Conservation (phyloP, 192 early-diverging fungal genomes). For the Coemansia sp. region DNA sequence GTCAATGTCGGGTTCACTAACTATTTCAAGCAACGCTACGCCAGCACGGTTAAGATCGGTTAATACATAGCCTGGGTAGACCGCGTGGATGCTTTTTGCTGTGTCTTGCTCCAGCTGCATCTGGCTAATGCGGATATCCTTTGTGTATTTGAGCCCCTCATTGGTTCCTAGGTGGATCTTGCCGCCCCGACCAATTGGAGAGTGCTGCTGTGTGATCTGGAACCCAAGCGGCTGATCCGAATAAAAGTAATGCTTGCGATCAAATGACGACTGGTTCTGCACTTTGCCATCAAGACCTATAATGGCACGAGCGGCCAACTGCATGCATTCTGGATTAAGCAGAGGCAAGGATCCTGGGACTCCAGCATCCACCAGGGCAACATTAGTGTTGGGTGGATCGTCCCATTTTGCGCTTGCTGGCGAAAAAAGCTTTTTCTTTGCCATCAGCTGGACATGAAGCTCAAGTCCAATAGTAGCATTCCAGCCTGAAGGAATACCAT, state of each 20-base stretch:
- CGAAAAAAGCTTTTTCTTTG: constrained; percentile 84
- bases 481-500: constrained; percentile 35
- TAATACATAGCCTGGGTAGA: constrained; percentile 59
- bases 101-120: constrained; percentile 94
- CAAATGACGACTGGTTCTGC: constrained; percentile 71
- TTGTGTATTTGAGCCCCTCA: constrained; percentile 61
- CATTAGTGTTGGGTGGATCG: constrained; percentile 71
- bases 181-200: constrained; percentile 79
- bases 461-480: constrained; percentile 85
- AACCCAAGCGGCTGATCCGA: constrained; percentile 89
- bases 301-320: constrained; percentile 71
- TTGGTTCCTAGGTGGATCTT: constrained; percentile 56
- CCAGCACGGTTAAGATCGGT: constrained; percentile 89
- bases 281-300: constrained; percentile 69
- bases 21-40: constrained; percentile 86
- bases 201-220: constrained; percentile 90
- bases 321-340: constrained; percentile 73
- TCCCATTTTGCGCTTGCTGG: constrained; percentile 45
- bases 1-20: constrained; percentile 84
- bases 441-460: constrained; percentile 81
- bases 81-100: constrained; percentile 75
- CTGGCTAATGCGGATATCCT: constrained; percentile 70
- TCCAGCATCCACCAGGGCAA: constrained; percentile 76
- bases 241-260: constrained; percentile 97
- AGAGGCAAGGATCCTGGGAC: constrained; percentile 83